A percentile compares a stretch with the other conserved stretches of the same genome.
phyloP scores from a whole-genome alignment of 306 rosid species.

The Alnus glutinosa region DNA sequence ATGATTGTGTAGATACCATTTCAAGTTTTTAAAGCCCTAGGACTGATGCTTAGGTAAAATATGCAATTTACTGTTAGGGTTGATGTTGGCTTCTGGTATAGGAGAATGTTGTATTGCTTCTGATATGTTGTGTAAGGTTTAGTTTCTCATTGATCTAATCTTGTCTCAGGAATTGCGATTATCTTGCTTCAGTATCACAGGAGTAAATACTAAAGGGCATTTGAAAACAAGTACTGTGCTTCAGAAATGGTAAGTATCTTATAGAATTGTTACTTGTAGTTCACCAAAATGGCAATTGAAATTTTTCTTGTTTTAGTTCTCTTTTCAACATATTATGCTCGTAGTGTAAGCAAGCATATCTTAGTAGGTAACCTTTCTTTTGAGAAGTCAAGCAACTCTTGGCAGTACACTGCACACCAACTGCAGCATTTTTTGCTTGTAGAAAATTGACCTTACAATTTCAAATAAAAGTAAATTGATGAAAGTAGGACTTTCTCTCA shows the following conservation, averaged over 20 bases:
- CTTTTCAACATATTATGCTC: neutral
- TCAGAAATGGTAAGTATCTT: neutral
- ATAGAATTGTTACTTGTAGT: neutral
- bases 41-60: constrained; percentile 1
- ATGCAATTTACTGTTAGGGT: neutral
- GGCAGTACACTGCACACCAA: neutral
- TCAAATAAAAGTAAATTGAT: neutral
- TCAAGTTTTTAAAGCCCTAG: constrained; percentile 1
- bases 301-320: neutral
- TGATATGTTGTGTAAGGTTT: neutral
- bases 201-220: neutral
- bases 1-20: neutral
- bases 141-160: neutral
- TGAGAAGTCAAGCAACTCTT: neutral
- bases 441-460: neutral
- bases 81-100: neutral
- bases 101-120: constrained; percentile 3
- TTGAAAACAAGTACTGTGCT: neutral
- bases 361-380: neutral
- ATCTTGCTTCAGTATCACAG: neutral
- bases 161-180: neutral
- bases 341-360: neutral
- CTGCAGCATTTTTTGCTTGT: neutral
- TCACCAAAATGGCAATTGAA: neutral
- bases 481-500: neutral